Conservation (phyloP, 345 rosid genomes). For the Bruguiera sexangula region DNA sequence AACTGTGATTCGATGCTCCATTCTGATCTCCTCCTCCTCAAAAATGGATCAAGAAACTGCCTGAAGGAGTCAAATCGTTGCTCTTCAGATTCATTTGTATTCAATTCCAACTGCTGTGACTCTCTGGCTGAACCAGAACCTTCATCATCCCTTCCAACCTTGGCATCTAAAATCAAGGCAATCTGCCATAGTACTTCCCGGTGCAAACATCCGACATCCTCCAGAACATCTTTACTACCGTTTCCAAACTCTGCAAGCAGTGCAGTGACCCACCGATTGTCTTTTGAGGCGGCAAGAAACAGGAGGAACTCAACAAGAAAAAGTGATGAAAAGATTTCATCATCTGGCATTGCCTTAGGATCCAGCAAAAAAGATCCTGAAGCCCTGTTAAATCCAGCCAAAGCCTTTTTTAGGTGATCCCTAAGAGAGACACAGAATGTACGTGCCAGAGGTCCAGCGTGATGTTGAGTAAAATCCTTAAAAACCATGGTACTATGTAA, state of each 20-base stretch:
- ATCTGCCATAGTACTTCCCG: constrained; percentile 91
- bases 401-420: constrained; percentile 69
- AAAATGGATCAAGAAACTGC: constrained; percentile 88
- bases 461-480: constrained; percentile 93
- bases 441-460: constrained; percentile 78
- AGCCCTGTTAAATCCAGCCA: constrained; percentile 47
- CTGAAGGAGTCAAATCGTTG: constrained; percentile 80
- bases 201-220: constrained; percentile 76
- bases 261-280: constrained; percentile 91
- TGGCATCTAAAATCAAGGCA: constrained; percentile 75
- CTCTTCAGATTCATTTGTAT: constrained; percentile 53
- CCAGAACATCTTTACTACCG: constrained; percentile 80
- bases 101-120: constrained; percentile 50
- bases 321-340: constrained; percentile 68
- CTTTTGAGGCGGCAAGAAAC: constrained; percentile 89
- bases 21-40: constrained; percentile 82
- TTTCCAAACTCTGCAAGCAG: constrained; percentile 79
- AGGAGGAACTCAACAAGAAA: constrained; percentile 89
- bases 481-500: constrained; percentile 96
- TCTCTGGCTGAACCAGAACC: constrained; percentile 42
- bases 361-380: constrained; percentile 75
- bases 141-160: constrained; percentile 51
- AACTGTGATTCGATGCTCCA: constrained; percentile 85
- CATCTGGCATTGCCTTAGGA: constrained; percentile 49
- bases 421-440: constrained; percentile 82